Percentiles rank a stretch among this genome's conserved stretches.
Evolutionary conservation across 2,329 filamentous ascomycete genomes (phyloP).

Genomic region (Diaporthe longicolla): DNA sequence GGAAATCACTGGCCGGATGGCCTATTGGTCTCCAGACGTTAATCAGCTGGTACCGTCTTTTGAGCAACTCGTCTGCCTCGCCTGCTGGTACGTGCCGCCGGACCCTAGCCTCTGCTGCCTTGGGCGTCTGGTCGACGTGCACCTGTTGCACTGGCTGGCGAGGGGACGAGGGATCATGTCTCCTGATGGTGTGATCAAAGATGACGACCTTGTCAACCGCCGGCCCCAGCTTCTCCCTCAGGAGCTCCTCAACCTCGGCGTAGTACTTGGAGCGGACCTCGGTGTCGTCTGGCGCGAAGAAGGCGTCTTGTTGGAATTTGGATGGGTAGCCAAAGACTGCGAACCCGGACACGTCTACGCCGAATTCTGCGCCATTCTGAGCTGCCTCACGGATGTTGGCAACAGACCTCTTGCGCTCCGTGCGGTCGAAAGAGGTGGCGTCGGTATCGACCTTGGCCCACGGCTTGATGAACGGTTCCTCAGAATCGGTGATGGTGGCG

Average conservation of each 20-base stretch:
- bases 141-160: constrained; percentile 78
- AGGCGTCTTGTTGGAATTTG: constrained; percentile 60
- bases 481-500: constrained; percentile 53
- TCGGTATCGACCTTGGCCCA: constrained; percentile 77
- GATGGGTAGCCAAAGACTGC: constrained; percentile 67
- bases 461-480: constrained; percentile 62
- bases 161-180: constrained; percentile 65
- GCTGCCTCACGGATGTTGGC: constrained; percentile 66
- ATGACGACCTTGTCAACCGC: constrained; percentile 74
- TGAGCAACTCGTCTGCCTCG: constrained; percentile 70
- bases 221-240: constrained; percentile 65
- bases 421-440: constrained; percentile 66
- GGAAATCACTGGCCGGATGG: constrained; percentile 72
- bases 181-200: constrained; percentile 80
- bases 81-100: constrained; percentile 69
- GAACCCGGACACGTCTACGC: constrained; percentile 72
- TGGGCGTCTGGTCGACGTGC: constrained; percentile 79
- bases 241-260: constrained; percentile 69
- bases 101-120: constrained; percentile 72
- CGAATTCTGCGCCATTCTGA: constrained; percentile 59
- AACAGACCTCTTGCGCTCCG: constrained; percentile 62
- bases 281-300: constrained; percentile 63
- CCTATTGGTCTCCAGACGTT: constrained; percentile 80
- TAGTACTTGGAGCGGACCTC: constrained; percentile 72
- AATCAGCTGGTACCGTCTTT: constrained; percentile 75